Conservation (phyloP, 2,329 filamentous ascomycete species). For the Fusarium pseudoanthophilum region DNA sequence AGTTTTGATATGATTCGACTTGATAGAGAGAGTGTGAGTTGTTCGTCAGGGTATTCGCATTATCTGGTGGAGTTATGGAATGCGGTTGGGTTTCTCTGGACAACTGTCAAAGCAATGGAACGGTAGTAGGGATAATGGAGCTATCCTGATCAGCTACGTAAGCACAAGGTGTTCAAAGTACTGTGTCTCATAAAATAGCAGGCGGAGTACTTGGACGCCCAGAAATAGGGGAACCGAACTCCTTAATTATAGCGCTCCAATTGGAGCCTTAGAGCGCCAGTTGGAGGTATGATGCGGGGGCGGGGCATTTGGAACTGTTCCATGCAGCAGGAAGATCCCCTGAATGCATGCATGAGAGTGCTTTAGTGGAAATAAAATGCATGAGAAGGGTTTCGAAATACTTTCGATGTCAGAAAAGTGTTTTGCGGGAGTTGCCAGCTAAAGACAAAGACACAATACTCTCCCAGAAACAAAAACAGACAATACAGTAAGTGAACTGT, state of each 20-base stretch:
- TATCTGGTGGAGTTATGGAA: slow-evolving; percentile 22
- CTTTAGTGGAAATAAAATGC: neutral
- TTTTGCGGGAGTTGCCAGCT: neutral
- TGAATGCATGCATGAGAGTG: slow-evolving; percentile 15
- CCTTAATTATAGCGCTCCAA: slow-evolving; percentile 35
- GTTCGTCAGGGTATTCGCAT: slow-evolving; percentile 26
- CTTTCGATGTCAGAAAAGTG: neutral
- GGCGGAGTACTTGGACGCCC: neutral
- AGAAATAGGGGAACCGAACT: slow-evolving; percentile 36
- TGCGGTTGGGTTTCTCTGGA: slow-evolving; percentile 6
- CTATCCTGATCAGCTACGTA: slow-evolving; percentile 23
- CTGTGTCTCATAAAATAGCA: neutral
- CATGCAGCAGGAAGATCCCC: slow-evolving; percentile 13
- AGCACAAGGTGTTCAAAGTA: slow-evolving; percentile 12
- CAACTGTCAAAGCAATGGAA: slow-evolving; percentile 16
- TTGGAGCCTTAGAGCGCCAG: neutral
- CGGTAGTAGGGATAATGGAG: slow-evolving; percentile 9
- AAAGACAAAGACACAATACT: neutral
- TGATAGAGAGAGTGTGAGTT: slow-evolving; percentile 3
- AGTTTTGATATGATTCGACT: neutral
- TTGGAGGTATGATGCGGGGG: slow-evolving; percentile 41
- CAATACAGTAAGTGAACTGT: neutral
- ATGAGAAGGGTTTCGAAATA: neutral
- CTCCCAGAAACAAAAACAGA: neutral
- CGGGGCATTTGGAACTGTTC: slow-evolving; percentile 29